Evolutionary conservation across 2,329 filamentous ascomycete genomes (phyloP).

Genomic region (Passalora sequoiae): DNA sequence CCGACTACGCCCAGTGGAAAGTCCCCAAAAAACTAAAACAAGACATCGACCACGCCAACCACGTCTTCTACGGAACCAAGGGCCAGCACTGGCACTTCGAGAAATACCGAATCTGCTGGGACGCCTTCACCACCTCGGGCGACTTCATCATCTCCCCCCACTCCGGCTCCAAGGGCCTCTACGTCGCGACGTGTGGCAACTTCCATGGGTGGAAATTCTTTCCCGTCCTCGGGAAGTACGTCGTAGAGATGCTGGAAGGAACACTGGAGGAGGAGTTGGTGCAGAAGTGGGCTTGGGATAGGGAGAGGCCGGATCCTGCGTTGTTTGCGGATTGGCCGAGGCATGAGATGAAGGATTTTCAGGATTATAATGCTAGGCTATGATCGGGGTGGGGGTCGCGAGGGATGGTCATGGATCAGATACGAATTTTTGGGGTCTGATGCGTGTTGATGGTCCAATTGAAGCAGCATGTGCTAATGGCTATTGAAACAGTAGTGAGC

Average conservation of each 20-base stretch:
- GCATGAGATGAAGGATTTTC: slow-evolving; percentile 53
- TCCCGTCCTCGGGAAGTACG: slow-evolving; percentile 34
- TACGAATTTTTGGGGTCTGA: too few relatives aligned
- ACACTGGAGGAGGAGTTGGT: slow-evolving; percentile 41
- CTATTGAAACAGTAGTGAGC: too few relatives aligned
- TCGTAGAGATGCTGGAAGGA: slow-evolving; percentile 35
- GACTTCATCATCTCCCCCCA: slow-evolving; percentile 49
- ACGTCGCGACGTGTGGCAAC: slow-evolving; percentile 44
- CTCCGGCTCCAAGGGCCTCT: slow-evolving; percentile 38
- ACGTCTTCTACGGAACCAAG: slow-evolving; percentile 56
- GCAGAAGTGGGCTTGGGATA: slow-evolving; percentile 55
- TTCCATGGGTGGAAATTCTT: slow-evolving; percentile 39
- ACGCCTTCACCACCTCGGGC: slow-evolving; percentile 57
- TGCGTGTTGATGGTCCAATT: too few relatives aligned
- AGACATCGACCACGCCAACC: slow-evolving; percentile 54
- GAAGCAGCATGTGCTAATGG: too few relatives aligned
- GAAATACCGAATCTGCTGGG: slow-evolving; percentile 64
- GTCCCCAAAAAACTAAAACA: slow-evolving; percentile 52
- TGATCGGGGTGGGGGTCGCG: neutral
- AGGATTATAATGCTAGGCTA: slow-evolving; percentile 29
- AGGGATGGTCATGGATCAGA: too few relatives aligned
- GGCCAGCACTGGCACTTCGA: slow-evolving; percentile 54
- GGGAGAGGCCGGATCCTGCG: slow-evolving; percentile 51
- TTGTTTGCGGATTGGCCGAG: slow-evolving; percentile 54
- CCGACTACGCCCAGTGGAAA: slow-evolving; percentile 61